Conservation (phyloP, 805 yeast species). For the Myxozyma neotropica region DNA sequence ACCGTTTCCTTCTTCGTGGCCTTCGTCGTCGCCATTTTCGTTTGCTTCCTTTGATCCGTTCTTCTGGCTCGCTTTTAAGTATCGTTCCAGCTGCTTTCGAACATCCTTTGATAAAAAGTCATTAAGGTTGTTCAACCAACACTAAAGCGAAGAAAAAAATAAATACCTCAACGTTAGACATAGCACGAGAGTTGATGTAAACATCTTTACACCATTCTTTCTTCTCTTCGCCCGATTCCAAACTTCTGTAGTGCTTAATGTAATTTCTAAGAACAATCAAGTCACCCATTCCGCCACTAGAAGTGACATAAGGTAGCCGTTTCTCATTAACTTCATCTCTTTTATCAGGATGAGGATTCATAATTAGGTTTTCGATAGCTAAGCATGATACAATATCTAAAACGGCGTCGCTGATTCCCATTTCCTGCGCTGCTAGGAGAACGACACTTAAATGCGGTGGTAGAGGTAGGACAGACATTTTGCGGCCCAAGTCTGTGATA, state of each 20-base stretch:
- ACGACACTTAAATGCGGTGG: constrained; percentile 93
- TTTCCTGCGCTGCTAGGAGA: constrained; percentile 65
- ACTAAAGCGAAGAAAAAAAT: not conserved
- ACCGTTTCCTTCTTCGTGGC: constrained; percentile 40
- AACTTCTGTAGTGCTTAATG: constrained; percentile 56
- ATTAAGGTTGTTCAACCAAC: not conserved
- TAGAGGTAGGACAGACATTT: constrained; percentile 86
- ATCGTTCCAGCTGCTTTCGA: constrained; percentile 66
- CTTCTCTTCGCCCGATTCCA: constrained; percentile 56
- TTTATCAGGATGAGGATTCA: constrained; percentile 76
- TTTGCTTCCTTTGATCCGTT: not conserved
- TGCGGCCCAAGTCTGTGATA: constrained; percentile 76
- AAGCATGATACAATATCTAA: constrained; percentile 90
- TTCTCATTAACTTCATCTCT: constrained; percentile 83
- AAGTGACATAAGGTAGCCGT: constrained; percentile 68
- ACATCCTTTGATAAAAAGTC: constrained; percentile 53
- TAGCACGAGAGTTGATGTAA: constrained; percentile 75
- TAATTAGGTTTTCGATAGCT: constrained; percentile 83
- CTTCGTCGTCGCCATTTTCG: constrained; percentile 35
- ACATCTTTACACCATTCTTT: constrained; percentile 83
- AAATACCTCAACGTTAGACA: constrained; percentile 57
- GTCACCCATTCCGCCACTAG: constrained; percentile 78
- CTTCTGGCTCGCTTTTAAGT: constrained; percentile 13
- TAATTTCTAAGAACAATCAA: constrained; percentile 78
- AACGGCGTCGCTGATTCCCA: constrained; percentile 53